Evolutionary conservation across 2,329 filamentous ascomycete genomes (phyloP).

Genomic region (Aspergillus eucalypticola): DNA sequence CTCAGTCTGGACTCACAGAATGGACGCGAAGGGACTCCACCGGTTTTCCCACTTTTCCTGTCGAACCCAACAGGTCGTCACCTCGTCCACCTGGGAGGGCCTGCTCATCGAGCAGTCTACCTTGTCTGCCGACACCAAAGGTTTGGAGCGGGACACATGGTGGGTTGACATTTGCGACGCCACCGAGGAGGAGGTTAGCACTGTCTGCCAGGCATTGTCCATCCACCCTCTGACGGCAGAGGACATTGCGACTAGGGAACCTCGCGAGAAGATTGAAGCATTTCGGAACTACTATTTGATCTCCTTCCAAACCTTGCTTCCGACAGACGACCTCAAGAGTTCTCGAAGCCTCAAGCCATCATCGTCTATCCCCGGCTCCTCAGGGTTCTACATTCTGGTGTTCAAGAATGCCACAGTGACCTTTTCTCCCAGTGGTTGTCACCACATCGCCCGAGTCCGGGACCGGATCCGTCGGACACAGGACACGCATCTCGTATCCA

Average conservation of each 20-base stretch:
- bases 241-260: constrained; percentile 90
- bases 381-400: constrained; percentile 93
- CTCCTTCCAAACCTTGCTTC: constrained; percentile 84
- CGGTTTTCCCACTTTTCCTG: constrained; percentile 96
- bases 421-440: constrained; percentile 84
- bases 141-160: constrained; percentile 61
- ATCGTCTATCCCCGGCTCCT: constrained; percentile 66
- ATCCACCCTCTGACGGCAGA: constrained; percentile 93
- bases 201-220: constrained; percentile 85
- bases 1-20: background rate
- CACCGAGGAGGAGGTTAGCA: constrained; percentile 78
- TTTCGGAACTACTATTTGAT: constrained; percentile 97
- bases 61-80: constrained; percentile 62
- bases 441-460: constrained; percentile 80
- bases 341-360: constrained; percentile 29
- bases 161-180: constrained; percentile 93
- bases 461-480: constrained; percentile 85
- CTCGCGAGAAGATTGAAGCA: constrained; percentile 95
- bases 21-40: constrained; percentile 12
- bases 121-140: constrained; percentile 17
- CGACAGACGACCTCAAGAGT: constrained; percentile 52
- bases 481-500: constrained; percentile 86
- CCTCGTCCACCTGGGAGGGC: constrained; percentile 23
- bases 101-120: constrained; percentile 17
- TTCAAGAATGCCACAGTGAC: constrained; percentile 91